These are phyloP conservation scores for Luffa aegyptiaca DNA, from an alignment of 306 rosid species.

Conservation along the genomic window DNA sequence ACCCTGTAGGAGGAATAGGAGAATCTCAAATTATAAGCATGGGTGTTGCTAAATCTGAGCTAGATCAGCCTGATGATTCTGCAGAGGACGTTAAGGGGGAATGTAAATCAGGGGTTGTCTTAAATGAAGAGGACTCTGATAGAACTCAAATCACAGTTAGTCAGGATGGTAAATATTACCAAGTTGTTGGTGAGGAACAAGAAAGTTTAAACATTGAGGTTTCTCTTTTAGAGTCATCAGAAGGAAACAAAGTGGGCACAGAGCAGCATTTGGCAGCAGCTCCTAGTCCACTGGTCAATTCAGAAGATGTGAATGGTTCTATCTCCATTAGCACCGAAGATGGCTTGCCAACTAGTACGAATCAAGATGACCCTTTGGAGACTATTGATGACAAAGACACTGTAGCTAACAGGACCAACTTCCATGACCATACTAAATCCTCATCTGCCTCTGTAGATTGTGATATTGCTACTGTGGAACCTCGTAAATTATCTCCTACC, in stretches of 20 bases:
- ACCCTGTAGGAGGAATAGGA: not conserved
- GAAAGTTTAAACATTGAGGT: not conserved
- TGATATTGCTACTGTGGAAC: not conserved
- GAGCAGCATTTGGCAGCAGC: constrained; percentile 14
- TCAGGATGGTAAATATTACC: not conserved
- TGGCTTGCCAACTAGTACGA: constrained; percentile 11
- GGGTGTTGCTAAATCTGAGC: not conserved
- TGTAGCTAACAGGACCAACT: not conserved
- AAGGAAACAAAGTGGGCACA: not conserved
- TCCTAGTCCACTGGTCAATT: constrained; percentile 2
- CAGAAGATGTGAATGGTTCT: not conserved
- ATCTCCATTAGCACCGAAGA: constrained; percentile 9
- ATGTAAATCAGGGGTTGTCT: not conserved
- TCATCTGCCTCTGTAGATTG: not conserved
- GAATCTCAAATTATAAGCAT: constrained; percentile 3
- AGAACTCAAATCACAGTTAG: not conserved
- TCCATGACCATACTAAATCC: not conserved
- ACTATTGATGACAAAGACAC: not conserved
- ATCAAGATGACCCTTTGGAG: constrained; percentile 14
- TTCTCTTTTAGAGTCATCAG: constrained; percentile 5
- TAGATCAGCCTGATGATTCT: not conserved
- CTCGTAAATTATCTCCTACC: not conserved
- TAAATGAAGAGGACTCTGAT: constrained; percentile 1
- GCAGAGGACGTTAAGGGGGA: not conserved
- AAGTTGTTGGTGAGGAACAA: not conserved